These are phyloP conservation scores for Yamadazyma taylorii DNA, from an alignment of 1,139 yeast species.

Conservation along the genomic window DNA sequence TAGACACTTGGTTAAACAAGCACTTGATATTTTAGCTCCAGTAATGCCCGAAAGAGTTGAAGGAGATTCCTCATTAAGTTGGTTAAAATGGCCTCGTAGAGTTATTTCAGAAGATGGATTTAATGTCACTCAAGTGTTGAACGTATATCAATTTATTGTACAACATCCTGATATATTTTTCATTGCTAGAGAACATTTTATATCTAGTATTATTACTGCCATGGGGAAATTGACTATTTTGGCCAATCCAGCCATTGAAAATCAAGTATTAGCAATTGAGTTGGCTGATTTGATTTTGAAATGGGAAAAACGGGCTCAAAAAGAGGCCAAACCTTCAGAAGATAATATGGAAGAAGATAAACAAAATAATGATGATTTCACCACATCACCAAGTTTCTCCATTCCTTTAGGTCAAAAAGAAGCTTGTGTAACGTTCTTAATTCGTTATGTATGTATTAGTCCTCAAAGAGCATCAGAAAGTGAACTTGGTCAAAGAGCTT, in stretches of 20 bases:
- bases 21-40: conserved; percentile 87
- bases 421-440: conserved; percentile 87
- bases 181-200: conserved; percentile 84
- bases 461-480: conserved; percentile 85
- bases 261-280: conserved; percentile 84
- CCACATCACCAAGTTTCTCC: conserved; percentile 46
- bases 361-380: conserved; percentile 26
- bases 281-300: conserved; percentile 78
- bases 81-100: conserved; percentile 96
- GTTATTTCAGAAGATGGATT: conserved; percentile 89
- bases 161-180: conserved; percentile 84
- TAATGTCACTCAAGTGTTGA: conserved; percentile 78
- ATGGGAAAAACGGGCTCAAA: conserved; percentile 70
- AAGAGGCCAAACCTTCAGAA: neutral
- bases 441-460: conserved; percentile 84
- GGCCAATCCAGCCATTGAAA: conserved; percentile 79
- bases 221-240: conserved; percentile 88
- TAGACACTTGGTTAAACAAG: conserved; percentile 78
- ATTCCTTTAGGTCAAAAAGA: conserved; percentile 84
- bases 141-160: conserved; percentile 86
- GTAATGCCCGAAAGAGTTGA: conserved; percentile 70
- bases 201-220: conserved; percentile 87
- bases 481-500: conserved; percentile 77
- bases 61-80: conserved; percentile 60
- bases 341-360: conserved; percentile 22